Percentiles rank a stretch among this genome's conserved stretches.
Evolutionary conservation across 75 land plant species (phyloP).

Genomic region (Gnetum montanum): DNA sequence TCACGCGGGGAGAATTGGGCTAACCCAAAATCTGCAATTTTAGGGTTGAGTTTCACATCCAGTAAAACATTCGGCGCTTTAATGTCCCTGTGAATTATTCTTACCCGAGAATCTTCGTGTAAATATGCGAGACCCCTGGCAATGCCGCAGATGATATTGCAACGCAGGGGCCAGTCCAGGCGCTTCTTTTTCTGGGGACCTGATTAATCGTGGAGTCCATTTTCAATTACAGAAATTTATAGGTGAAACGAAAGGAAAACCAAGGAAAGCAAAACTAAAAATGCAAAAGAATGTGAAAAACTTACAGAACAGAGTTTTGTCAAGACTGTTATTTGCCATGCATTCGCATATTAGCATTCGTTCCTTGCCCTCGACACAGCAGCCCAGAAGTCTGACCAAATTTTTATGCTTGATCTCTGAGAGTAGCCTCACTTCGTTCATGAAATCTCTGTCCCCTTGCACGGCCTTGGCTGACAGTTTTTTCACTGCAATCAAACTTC

Average conservation of each 20-base stretch:
- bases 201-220: background rate
- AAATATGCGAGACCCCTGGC: slow-evolving; percentile 5
- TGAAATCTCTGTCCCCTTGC: slow-evolving; percentile 15
- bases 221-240: background rate
- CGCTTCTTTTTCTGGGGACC: background rate
- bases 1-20: slow-evolving; percentile 18
- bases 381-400: slow-evolving; percentile 15
- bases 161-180: slow-evolving; percentile 6
- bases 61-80: slow-evolving; percentile 16
- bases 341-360: slow-evolving; percentile 19
- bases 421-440: slow-evolving; percentile 20
- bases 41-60: slow-evolving; percentile 13
- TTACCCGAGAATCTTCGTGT: slow-evolving; percentile 4
- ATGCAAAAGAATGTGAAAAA: background rate
- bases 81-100: slow-evolving; percentile 16
- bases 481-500: slow-evolving; percentile 15
- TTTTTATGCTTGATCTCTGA: slow-evolving; percentile 15
- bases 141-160: slow-evolving; percentile 1
- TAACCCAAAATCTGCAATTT: slow-evolving; percentile 26
- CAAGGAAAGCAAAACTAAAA: background rate
- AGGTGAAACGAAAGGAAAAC: background rate
- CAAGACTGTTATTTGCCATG: slow-evolving; percentile 16
- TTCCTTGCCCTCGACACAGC: slow-evolving; percentile 19
- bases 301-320: slow-evolving; percentile 16
- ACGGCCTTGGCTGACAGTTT: background rate